Base-by-base conservation (phyloP, 805 yeast genomes). In the Metschnikowia gruessii region DNA sequence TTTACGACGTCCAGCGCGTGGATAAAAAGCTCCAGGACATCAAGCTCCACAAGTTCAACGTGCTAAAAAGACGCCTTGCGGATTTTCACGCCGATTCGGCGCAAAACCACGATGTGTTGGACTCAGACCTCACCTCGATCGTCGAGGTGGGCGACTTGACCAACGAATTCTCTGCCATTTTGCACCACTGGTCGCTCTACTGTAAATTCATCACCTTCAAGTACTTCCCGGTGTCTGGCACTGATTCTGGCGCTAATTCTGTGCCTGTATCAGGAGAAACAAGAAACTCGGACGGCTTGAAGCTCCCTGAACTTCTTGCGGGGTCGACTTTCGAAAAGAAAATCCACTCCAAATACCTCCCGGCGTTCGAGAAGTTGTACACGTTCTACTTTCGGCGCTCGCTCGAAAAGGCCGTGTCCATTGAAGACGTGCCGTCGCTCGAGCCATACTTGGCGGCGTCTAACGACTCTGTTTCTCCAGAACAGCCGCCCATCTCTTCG, bases 181-280 rank as follows among this genome's bases (percentile, higher is more conserved):
- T 92, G 59, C 87, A 86, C 59, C 82, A 89, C 51, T 92, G 98
- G 98, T 74, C 87, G 16, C 73, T 85, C 69, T 88, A 87, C 61
- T 75, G 85, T 48, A 80, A 81, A 57, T 90, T 89, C 56, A 76
- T 87, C 55, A 77, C 85, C 0, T 75, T 79, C 16, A 79, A 85
- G 48, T 88, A 91, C 82, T 75, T 75, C 44, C 54, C 40, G 6
- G 36, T 12, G 37, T 12, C 40, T 30, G 33, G 4, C 17, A 2
- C 33, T 15, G 17, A 10, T 12, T 26, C 28, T 5, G 28, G 28
- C 3, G 5, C 28, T 7, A 11, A 10, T 7, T 3, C 9, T 2
- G 16, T 16, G 22, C 42, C 11, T 8, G 19, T n/a, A 21, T n/a
- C 28, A 16, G 3, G 21, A 42, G 17, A 53, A 21, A 21, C 24